Conservation (phyloP, 2,329 filamentous ascomycete species). For the Blumeria hordei region DNA sequence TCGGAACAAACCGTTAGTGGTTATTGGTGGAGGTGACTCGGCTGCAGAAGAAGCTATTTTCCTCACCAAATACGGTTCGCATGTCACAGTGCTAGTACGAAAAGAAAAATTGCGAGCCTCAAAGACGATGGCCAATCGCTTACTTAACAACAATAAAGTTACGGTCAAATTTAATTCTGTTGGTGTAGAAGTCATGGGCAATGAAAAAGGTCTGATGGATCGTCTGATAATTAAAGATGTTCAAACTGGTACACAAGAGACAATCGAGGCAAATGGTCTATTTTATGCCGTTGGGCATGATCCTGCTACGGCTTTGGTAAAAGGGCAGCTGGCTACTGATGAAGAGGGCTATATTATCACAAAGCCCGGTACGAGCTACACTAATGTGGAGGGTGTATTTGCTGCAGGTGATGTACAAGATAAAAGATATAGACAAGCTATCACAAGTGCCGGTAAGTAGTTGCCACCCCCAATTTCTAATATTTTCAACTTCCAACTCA, state of each 20-base stretch:
- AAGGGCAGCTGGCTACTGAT: slow-evolving; percentile 73
- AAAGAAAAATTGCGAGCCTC: slow-evolving; percentile 67
- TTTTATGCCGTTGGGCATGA: slow-evolving; percentile 98
- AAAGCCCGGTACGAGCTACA: slow-evolving; percentile 66
- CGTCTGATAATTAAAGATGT: slow-evolving; percentile 66
- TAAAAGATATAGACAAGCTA: slow-evolving; percentile 92
- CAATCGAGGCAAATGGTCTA: slow-evolving; percentile 71
- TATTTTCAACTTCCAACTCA: slow-evolving; percentile 6
- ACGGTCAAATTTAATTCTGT: slow-evolving; percentile 70
- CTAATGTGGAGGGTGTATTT: slow-evolving; percentile 77
- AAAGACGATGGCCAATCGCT: slow-evolving; percentile 73
- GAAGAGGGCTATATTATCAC: slow-evolving; percentile 80
- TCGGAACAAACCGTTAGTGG: slow-evolving; percentile 81
- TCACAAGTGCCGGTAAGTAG: slow-evolving; percentile 75
- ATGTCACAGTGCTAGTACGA: slow-evolving; percentile 83
- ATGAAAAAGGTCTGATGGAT: slow-evolving; percentile 69
- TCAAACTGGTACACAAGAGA: slow-evolving; percentile 50
- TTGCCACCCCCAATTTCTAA: neutral
- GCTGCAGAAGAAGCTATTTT: slow-evolving; percentile 95
- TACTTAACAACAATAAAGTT: slow-evolving; percentile 68
- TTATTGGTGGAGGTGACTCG: slow-evolving; percentile 90
- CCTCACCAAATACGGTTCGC: slow-evolving; percentile 88
- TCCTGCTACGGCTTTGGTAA: slow-evolving; percentile 73
- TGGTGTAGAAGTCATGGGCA: slow-evolving; percentile 64
- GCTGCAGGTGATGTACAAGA: slow-evolving; percentile 96